Evolutionary conservation across 2,329 filamentous ascomycete species (phyloP), one percentile per base, ranked within the genome.

Genomic region (Botrytis porri): DNA sequence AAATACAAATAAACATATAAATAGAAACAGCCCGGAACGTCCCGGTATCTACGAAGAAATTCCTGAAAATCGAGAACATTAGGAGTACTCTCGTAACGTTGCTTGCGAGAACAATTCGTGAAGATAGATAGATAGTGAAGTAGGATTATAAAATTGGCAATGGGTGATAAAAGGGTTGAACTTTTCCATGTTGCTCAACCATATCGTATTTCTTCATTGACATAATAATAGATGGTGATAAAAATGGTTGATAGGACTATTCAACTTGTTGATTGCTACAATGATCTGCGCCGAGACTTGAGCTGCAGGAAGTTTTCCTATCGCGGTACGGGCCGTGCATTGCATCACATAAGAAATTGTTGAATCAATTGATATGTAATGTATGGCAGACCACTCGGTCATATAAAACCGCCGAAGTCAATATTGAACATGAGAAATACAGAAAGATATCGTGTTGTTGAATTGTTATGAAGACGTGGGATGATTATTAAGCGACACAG

Each of bases 261-360:
- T 39, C 35, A 29, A 54, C 51, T 66, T 29, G 14, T 41, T 39
- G 35, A 39, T 57, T 57, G 35, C 57, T 41, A 57, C n/a, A 32
- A 59, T 29, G 16, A 41, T 41, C 48, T 57, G 65, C 35, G 65
- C 65, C 65, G 18, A 41, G 65, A 57, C 48, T 57, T 69, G 57
- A 57, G 48, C 65, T 69, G 48, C 65, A 69, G 65, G 35, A 57
- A 41, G 65, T 43, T 69, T 63, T 69, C 65, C 65, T 69, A 69
- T 69, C 48, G 48, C 65, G 65, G 65, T 43, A 69, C 65, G 65
- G 65, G 65, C 65, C 65, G 65, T 69, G 65, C 65, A 69, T 69
- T 69, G 48, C 65, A 67, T 67, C 54, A 25, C 65, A 57, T 32
- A 41, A 9, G n/a, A 48, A 41, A 69, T 32, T 41, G 65, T 69